Evolutionary conservation across 73 alveolate genomes (phyloP).

Genomic region (Paramecium sexaurelia): DNA sequence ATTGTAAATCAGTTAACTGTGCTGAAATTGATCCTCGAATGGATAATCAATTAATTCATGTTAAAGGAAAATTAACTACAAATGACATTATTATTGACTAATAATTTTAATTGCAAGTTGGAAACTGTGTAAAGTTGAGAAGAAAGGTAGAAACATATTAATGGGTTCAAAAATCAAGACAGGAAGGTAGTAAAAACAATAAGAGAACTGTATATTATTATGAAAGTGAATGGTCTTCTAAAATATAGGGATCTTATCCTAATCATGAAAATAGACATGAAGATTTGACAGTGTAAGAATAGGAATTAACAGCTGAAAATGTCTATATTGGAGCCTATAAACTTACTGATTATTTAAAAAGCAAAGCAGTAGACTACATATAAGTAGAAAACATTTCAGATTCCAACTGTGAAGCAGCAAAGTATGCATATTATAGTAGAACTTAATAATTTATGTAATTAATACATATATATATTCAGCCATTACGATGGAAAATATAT

Average conservation of each 20-base stretch:
- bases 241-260: background rate
- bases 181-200: conserved; percentile 7
- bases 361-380: background rate
- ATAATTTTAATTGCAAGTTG: background rate
- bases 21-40: background rate
- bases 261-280: background rate
- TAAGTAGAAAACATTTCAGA: background rate
- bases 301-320: background rate
- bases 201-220: background rate
- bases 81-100: background rate
- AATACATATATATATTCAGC: background rate
- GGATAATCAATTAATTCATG: background rate
- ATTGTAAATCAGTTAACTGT: background rate
- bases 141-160: conserved; percentile 19
- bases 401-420: background rate
- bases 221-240: background rate
- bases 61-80: background rate
- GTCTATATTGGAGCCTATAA: background rate
- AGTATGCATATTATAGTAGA: background rate
- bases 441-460: background rate
- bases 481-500: background rate
- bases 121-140: background rate
- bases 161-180: conserved; percentile 33
- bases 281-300: background rate
- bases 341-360: background rate